Evolutionary conservation across 441 rosid genomes (phyloP).

Genomic region (Iberis amara): DNA sequence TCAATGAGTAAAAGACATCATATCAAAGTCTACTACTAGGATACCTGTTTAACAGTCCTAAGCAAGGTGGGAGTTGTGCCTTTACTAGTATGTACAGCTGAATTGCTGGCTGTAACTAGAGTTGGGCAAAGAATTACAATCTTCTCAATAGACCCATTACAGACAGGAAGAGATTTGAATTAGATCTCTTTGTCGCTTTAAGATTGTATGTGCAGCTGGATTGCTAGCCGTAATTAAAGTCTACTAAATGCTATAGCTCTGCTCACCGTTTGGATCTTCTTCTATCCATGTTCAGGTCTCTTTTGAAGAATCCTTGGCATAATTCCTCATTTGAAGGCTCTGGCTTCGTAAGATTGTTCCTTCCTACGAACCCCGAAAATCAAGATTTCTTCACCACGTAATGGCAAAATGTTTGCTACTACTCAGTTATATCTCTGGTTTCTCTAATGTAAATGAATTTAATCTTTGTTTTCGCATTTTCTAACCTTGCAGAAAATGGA

Average conservation of each 20-base stretch:
- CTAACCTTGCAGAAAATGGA: conserved; percentile 70
- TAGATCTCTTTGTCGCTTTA: conserved; percentile 9
- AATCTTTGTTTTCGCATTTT: conserved; percentile 6
- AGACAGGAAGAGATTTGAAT: neutral
- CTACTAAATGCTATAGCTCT: conserved; percentile 16
- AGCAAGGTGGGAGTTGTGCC: conserved; percentile 10
- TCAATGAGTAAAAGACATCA: conserved; percentile 9
- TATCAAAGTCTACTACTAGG: conserved; percentile 12
- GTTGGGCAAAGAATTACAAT: neutral
- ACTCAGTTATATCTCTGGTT: conserved; percentile 28
- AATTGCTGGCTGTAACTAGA: conserved; percentile 18
- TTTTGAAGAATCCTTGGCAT: conserved; percentile 98
- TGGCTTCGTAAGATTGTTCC: conserved; percentile 92
- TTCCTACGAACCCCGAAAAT: conserved; percentile 85
- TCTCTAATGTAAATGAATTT: conserved; percentile 6
- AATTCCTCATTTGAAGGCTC: conserved; percentile 95
- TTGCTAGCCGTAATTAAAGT: conserved; percentile 18
- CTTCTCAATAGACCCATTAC: neutral
- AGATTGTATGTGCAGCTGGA: conserved; percentile 10
- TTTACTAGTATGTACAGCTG: conserved; percentile 9
- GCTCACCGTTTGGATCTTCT: conserved; percentile 19
- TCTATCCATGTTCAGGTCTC: conserved; percentile 49
- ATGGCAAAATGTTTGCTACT: conserved; percentile 31
- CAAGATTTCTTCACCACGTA: conserved; percentile 87
- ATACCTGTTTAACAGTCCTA: conserved; percentile 4